A percentile compares a stretch with the other conserved stretches of the same genome.
These are phyloP conservation scores for Fusarium subglutinans DNA, from an alignment of 2,329 filamentous ascomycete genomes.

Conservation along the genomic window DNA sequence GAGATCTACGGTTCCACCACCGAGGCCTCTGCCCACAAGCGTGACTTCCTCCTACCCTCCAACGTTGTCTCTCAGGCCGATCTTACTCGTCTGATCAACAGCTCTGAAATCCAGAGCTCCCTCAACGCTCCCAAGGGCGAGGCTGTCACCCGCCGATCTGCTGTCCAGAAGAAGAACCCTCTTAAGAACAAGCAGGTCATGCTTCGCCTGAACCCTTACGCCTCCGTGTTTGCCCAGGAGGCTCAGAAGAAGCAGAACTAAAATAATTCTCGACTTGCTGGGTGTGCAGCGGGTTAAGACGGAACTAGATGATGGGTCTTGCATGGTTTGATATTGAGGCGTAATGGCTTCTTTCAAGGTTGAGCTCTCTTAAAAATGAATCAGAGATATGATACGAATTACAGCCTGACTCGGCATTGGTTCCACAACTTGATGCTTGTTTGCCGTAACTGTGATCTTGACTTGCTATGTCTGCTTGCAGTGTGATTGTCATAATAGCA, in stretches of 20 bases:
- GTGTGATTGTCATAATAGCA: not conserved
- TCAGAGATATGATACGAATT: slow-evolving; percentile 49
- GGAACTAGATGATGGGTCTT: slow-evolving; percentile 41
- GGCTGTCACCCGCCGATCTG: slow-evolving; percentile 85
- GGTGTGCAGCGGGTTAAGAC: slow-evolving; percentile 51
- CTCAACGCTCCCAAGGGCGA: slow-evolving; percentile 91
- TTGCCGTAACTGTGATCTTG: not conserved
- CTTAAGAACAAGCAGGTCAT: slow-evolving; percentile 98
- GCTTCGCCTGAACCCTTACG: slow-evolving; percentile 98
- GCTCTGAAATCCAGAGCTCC: slow-evolving; percentile 96
- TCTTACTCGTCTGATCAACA: slow-evolving; percentile 98
- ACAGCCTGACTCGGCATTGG: slow-evolving; percentile 35
- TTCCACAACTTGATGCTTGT: slow-evolving; percentile 19
- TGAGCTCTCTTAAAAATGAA: slow-evolving; percentile 48
- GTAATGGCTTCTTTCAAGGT: slow-evolving; percentile 50
- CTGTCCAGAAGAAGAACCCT: slow-evolving; percentile 99
- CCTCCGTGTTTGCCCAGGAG: slow-evolving; percentile 84
- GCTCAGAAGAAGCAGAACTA: slow-evolving; percentile 54
- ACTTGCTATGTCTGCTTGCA: not conserved
- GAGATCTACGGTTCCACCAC: slow-evolving; percentile 96
- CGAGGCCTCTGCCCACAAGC: slow-evolving; percentile 90
- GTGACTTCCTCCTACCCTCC: slow-evolving; percentile 96
- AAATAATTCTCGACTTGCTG: slow-evolving; percentile 46
- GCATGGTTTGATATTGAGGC: slow-evolving; percentile 51
- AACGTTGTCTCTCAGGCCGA: slow-evolving; percentile 95